Base-by-base conservation (phyloP, 768 basidiomycete genomes). In the Rickenella mellea region DNA sequence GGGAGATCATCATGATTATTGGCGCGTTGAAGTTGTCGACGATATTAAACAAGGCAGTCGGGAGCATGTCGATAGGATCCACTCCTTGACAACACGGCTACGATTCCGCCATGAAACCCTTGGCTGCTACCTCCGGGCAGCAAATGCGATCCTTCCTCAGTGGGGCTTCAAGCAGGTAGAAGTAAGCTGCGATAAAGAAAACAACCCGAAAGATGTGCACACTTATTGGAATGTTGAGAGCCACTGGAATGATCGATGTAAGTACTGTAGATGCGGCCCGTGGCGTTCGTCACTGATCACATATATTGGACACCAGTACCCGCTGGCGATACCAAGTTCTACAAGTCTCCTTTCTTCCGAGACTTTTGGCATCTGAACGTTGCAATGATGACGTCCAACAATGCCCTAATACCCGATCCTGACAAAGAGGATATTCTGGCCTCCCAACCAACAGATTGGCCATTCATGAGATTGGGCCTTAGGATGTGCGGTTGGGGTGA, bases 151-250 rank as follows among this genome's bases (percentile, higher is more conserved):
- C 40, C 62, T 99, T 28, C 96, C 96, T 1, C 89, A 94, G 62
- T 99, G 96, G 96, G 94, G 94, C 9, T 98, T 96, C 74, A 98
- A 99, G 65, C 94, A 99, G 65, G 73, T 97, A 40, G 96, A 99
- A 60, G 93, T 97, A 36, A 85, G 79, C 51, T 99, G 96, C 60
- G 83, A 83, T 41, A 88, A 86, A 63, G 83, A 89, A 59, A 85
- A 92, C 52, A 76, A 86, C 52, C 80, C 78, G 1, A 69, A 65
- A 14, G 86, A 97, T 59, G 56, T 71, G 14, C 88, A 91, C 60
- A 94, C 92, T 3, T 87, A 91, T 55, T 99, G 96, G 96, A 99
- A 99, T 57, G 86, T 99, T 41, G 96, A 99, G 62, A 86, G 80
- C 54, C 96, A 99, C 59, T 91, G 84, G 86, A 99, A 99, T 58